A percentile compares a stretch with the other conserved stretches of the same genome.
phyloP scores from a whole-genome alignment of 176 grass and related monocot species.

The Carex littledalei region DNA sequence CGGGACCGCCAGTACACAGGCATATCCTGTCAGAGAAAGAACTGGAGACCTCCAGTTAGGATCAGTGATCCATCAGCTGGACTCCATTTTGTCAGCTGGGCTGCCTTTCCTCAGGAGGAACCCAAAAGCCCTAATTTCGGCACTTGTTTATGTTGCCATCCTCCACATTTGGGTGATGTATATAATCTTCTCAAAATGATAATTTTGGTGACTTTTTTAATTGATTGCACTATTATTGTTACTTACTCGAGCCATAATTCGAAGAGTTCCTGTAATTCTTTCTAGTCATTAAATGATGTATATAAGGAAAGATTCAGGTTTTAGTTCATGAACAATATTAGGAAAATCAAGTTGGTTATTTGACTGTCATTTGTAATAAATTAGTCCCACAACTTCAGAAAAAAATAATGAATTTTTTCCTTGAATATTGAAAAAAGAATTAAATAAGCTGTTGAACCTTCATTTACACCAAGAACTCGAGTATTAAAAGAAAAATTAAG shows the following conservation, averaged over 20 bases:
- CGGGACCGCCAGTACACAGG: slow-evolving; percentile 30
- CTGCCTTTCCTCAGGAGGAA: slow-evolving; percentile 66
- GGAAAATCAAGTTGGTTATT: not conserved
- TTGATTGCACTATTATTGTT: not conserved
- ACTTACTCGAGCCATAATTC: not conserved
- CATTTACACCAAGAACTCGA: too few relatives aligned
- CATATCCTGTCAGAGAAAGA: slow-evolving; percentile 38
- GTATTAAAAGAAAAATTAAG: too few relatives aligned
- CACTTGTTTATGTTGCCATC: slow-evolving; percentile 49
- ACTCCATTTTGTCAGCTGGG: slow-evolving; percentile 75
- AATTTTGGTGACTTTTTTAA: not conserved
- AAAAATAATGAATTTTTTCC: too few relatives aligned
- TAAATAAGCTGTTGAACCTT: too few relatives aligned
- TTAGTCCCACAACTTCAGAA: too few relatives aligned
- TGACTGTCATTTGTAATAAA: not conserved
- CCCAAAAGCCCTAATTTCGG: slow-evolving; percentile 46
- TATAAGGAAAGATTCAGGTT: not conserved
- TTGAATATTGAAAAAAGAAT: too few relatives aligned
- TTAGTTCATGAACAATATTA: not conserved
- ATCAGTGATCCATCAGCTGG: slow-evolving; percentile 58
- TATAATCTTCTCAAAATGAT: slow-evolving; percentile 42
- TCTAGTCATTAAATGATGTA: not conserved
- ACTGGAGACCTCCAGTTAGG: slow-evolving; percentile 53
- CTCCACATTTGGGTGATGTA: slow-evolving; percentile 89
- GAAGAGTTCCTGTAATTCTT: not conserved